Conservation (phyloP, 2,329 filamentous ascomycete genomes). For the Fonsecaea monophora region DNA sequence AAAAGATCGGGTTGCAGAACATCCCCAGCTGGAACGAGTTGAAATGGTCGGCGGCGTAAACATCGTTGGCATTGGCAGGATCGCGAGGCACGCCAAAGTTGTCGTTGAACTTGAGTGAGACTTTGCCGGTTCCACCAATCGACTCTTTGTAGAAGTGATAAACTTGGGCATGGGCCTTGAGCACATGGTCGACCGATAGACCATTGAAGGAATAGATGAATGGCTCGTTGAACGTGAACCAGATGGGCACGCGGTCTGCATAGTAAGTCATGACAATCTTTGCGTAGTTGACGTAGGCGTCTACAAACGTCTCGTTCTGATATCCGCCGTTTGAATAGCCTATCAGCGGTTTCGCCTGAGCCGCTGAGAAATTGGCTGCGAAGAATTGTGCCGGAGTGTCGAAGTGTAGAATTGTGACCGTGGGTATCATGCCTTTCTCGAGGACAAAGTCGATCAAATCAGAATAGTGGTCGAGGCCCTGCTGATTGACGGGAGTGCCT, state of each 20-base stretch:
- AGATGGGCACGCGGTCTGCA: slow-evolving; percentile 50
- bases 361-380: slow-evolving; percentile 27
- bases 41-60: slow-evolving; percentile 44
- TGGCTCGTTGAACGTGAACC: slow-evolving; percentile 52
- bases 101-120: slow-evolving; percentile 48
- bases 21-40: slow-evolving; percentile 49
- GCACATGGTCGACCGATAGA: slow-evolving; percentile 48
- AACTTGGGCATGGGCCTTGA: slow-evolving; percentile 47
- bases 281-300: slow-evolving; percentile 48
- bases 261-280: slow-evolving; percentile 49
- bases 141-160: slow-evolving; percentile 52
- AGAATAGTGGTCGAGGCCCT: slow-evolving; percentile 57
- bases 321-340: slow-evolving; percentile 43
- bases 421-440: slow-evolving; percentile 52
- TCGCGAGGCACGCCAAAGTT: slow-evolving; percentile 47
- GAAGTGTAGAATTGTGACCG: slow-evolving; percentile 49
- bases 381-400: slow-evolving; percentile 37
- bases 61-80: slow-evolving; percentile 38
- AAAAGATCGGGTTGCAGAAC: slow-evolving; percentile 54
- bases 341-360: slow-evolving; percentile 28
- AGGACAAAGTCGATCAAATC: slow-evolving; percentile 55
- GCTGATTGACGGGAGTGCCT: slow-evolving; percentile 54
- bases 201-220: slow-evolving; percentile 46
- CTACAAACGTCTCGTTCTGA: slow-evolving; percentile 40
- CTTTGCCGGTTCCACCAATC: slow-evolving; percentile 31